Evolutionary conservation across 257 asterid genomes (phyloP).

Genomic region (Osmanthus fragrans): DNA sequence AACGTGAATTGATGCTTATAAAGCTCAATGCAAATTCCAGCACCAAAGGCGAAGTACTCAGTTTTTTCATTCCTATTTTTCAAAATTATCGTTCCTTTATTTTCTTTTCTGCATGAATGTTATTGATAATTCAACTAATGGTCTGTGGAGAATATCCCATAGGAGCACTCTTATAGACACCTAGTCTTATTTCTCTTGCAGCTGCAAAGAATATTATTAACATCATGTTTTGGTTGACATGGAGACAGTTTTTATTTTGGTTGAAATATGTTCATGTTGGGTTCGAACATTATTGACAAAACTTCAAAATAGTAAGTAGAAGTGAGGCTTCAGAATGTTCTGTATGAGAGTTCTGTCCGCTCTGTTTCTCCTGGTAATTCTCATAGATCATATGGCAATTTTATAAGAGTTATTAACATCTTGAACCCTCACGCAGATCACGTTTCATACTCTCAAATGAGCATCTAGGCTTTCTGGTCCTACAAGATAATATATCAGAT

Average conservation of each 20-base stretch:
- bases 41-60: conserved; percentile 66
- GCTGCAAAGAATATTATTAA: neutral
- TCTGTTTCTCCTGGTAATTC: neutral
- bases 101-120: conserved; percentile 9
- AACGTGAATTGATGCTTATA: conserved; percentile 86
- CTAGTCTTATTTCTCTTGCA: neutral
- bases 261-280: neutral
- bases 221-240: neutral
- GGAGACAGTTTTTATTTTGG: neutral
- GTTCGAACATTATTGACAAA: neutral
- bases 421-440: neutral
- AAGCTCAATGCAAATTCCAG: conserved; percentile 67
- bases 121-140: neutral
- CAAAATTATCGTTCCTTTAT: conserved; percentile 1
- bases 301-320: neutral
- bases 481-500: neutral
- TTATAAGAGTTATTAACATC: neutral
- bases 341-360: neutral
- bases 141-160: neutral
- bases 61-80: neutral
- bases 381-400: neutral
- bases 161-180: neutral
- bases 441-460: neutral
- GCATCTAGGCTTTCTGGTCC: neutral
- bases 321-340: neutral